These are phyloP conservation scores for Fistulifera pelliculosa DNA, from an alignment of 108 stramenopile species.

Conservation along the genomic window DNA sequence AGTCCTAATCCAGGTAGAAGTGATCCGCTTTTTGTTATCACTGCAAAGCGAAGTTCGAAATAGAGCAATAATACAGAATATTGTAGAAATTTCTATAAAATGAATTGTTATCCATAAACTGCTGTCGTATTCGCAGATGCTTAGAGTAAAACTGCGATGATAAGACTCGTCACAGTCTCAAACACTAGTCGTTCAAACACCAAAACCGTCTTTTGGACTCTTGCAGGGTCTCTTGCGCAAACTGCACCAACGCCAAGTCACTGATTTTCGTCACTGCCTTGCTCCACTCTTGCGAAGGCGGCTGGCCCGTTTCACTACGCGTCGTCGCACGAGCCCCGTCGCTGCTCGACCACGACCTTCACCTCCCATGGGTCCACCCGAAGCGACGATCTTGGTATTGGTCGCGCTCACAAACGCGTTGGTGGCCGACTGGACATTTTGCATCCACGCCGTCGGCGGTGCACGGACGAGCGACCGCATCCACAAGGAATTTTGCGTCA, in stretches of 20 bases:
- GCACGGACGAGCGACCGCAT: slow-evolving; percentile 53
- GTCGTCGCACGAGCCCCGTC: background rate
- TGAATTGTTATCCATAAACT: no score
- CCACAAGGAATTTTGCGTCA: slow-evolving; percentile 87
- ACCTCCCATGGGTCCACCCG: background rate
- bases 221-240: slow-evolving; percentile 6
- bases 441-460: background rate
- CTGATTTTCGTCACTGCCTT: slow-evolving; percentile 4
- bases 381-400: background rate
- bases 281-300: slow-evolving; percentile 8
- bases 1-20: slow-evolving; percentile 85
- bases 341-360: background rate
- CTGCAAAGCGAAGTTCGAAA: slow-evolving; percentile 21
- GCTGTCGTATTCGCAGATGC: no score
- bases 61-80: no score
- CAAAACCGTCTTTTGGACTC: slow-evolving; percentile 16
- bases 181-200: background rate
- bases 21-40: slow-evolving; percentile 92
- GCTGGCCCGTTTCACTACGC: background rate
- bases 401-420: background rate
- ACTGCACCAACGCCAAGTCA: slow-evolving; percentile 10
- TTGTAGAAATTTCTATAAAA: no score
- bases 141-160: no score
- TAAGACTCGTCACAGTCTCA: no score
- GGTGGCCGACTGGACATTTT: slow-evolving; percentile 5